Percentiles rank a stretch among this genome's conserved stretches.
Evolutionary conservation across 2,329 filamentous ascomycete species (phyloP).

Genomic region (Phyllosticta paracitricarpa): DNA sequence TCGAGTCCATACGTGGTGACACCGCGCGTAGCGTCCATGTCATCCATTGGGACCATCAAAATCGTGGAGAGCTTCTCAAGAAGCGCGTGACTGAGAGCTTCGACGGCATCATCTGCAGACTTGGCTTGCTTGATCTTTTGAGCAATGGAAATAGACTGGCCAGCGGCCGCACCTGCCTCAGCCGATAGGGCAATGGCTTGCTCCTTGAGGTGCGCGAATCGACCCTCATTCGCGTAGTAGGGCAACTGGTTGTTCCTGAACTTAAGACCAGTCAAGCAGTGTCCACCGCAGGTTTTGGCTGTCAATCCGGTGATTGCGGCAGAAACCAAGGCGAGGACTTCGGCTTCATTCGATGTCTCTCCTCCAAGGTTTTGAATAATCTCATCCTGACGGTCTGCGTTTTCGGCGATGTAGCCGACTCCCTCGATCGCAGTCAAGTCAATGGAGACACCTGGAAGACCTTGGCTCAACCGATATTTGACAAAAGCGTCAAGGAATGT

Average conservation of each 20-base stretch:
- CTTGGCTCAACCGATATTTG: slow-evolving; percentile 13
- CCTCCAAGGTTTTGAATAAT: slow-evolving; percentile 7
- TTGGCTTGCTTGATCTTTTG: background rate
- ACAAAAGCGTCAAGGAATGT: slow-evolving; percentile 23
- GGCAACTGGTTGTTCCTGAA: background rate
- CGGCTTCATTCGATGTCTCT: slow-evolving; percentile 3
- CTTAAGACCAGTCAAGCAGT: slow-evolving; percentile 5
- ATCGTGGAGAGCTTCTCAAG: slow-evolving; percentile 11
- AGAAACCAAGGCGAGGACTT: slow-evolving; percentile 8
- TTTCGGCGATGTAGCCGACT: slow-evolving; percentile 15
- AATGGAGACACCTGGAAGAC: slow-evolving; percentile 10
- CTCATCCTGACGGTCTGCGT: background rate
- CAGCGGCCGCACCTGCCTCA: background rate
- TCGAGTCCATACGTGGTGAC: slow-evolving; percentile 17
- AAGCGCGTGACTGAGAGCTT: background rate
- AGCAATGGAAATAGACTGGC: background rate
- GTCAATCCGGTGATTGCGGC: background rate
- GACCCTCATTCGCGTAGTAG: slow-evolving; percentile 3
- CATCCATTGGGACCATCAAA: slow-evolving; percentile 14
- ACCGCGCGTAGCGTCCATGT: slow-evolving; percentile 3
- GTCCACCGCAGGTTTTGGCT: background rate
- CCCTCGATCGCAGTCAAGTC: slow-evolving; percentile 19
- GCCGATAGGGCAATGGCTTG: background rate
- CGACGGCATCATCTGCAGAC: background rate
- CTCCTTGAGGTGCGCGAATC: background rate